These are phyloP conservation scores for Paramarasmius palmivorus DNA, from an alignment of 1,284 basidiomycete species.

Conservation along the genomic window DNA sequence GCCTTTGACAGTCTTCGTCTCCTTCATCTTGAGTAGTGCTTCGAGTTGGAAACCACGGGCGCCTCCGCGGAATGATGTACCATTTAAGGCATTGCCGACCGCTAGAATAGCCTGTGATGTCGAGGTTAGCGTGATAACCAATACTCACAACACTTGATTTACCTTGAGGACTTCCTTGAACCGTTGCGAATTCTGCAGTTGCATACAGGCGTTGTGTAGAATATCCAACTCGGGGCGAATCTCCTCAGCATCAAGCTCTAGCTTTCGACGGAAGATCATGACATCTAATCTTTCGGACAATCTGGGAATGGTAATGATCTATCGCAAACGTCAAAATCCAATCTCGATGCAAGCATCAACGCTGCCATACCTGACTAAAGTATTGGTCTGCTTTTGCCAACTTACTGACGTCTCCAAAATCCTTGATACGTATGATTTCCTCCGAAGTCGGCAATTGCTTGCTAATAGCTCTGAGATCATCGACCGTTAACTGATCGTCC, in stretches of 20 bases:
- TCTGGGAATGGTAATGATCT: conserved; percentile 82
- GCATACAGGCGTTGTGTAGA: conserved; percentile 71
- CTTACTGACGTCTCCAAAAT: conserved; percentile 68
- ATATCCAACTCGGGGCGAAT: conserved; percentile 80
- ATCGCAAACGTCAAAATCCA: conserved; percentile 7
- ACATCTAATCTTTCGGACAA: conserved; percentile 73
- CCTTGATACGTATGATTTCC: conserved; percentile 69
- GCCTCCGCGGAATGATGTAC: conserved; percentile 79
- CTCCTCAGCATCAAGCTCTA: conserved; percentile 85
- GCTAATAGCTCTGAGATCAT: conserved; percentile 73
- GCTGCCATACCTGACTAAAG: conserved; percentile 63
- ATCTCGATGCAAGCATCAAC: neutral
- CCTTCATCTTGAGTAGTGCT: conserved; percentile 82
- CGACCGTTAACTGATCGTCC: conserved; percentile 64
- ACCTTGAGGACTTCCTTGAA: conserved; percentile 77
- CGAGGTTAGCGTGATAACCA: neutral
- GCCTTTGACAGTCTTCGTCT: conserved; percentile 77
- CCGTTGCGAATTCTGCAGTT: conserved; percentile 68
- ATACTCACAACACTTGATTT: conserved; percentile 14
- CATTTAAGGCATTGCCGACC: conserved; percentile 84
- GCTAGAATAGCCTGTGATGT: conserved; percentile 60
- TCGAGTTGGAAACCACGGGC: conserved; percentile 85
- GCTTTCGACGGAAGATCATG: conserved; percentile 81
- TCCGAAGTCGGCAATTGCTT: conserved; percentile 76
- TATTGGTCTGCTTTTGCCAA: conserved; percentile 86